A percentile compares a stretch with the other conserved stretches of the same genome.
phyloP scores from a whole-genome alignment of 257 asterid species.

The Mitragyna speciosa region DNA sequence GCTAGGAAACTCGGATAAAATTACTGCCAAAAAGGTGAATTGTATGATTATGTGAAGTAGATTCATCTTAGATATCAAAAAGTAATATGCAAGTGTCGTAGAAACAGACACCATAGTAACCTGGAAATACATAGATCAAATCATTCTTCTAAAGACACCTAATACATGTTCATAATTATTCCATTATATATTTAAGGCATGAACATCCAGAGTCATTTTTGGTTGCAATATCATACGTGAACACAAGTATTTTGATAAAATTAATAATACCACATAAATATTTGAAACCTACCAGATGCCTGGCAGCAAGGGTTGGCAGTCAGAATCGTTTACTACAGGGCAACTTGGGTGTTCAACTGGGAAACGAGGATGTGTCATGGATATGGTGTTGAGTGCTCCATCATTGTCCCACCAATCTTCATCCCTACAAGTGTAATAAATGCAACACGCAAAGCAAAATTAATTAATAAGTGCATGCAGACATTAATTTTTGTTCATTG shows the following conservation, averaged over 20 bases:
- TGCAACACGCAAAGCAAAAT: conserved; percentile 2
- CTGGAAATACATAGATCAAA: background rate
- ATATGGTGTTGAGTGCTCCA: conserved; percentile 94
- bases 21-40: background rate
- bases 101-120: background rate
- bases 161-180: background rate
- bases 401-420: conserved; percentile 99
- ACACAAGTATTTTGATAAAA: background rate
- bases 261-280: background rate
- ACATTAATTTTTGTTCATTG: background rate
- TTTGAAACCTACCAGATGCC: conserved; percentile 77
- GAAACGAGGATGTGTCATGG: conserved; percentile 97
- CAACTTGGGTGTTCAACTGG: conserved; percentile 81
- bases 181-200: background rate
- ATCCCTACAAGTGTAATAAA: conserved; percentile 48
- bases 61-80: background rate
- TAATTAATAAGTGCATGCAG: background rate
- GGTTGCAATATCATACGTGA: background rate
- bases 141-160: background rate
- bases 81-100: background rate
- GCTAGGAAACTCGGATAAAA: background rate
- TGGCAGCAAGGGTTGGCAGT: conserved; percentile 80
- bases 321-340: conserved; percentile 68
- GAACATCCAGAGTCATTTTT: background rate
- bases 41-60: background rate